phyloP scores from a whole-genome alignment of 139 green algal species.

The Chlamydomonas schloesseri region DNA sequence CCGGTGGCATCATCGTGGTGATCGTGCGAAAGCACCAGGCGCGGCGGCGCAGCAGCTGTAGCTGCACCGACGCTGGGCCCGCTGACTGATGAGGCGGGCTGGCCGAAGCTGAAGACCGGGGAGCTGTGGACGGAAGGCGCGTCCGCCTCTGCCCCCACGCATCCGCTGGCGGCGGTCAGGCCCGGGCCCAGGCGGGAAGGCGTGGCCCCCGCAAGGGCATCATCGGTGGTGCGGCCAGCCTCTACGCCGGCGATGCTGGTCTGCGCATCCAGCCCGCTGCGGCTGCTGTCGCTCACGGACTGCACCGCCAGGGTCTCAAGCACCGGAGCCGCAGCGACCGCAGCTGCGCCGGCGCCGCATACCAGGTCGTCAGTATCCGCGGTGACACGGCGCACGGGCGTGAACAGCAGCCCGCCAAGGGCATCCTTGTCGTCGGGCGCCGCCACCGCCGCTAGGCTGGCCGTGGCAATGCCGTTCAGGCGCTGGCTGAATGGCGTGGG shows the following conservation, averaged over 20 bases:
- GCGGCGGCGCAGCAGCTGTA: no score
- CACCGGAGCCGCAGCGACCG: neutral
- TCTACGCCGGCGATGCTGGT: neutral
- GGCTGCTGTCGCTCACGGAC: constrained; percentile 14
- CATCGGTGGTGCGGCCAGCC: neutral
- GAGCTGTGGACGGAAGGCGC: constrained; percentile 4
- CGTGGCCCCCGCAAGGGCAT: neutral
- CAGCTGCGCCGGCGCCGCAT: neutral
- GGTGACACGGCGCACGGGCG: neutral
- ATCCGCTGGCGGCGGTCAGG: neutral
- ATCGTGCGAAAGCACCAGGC: no score
- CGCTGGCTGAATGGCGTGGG: neutral
- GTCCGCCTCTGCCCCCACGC: neutral
- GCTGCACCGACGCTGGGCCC: no score
- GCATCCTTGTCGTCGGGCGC: no score
- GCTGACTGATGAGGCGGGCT: neutral
- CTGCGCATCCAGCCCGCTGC: neutral
- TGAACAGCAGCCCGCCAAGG: neutral
- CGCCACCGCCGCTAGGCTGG: no score
- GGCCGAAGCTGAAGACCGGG: constrained; percentile 4
- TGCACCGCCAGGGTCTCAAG: neutral
- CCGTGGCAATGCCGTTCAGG: neutral
- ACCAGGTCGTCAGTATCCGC: neutral
- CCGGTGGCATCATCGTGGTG: no score
- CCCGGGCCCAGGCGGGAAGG: neutral